A percentile compares a stretch with the other conserved stretches of the same genome.
Conservation (phyloP, 768 basidiomycete species). For the Russula sp. region DNA sequence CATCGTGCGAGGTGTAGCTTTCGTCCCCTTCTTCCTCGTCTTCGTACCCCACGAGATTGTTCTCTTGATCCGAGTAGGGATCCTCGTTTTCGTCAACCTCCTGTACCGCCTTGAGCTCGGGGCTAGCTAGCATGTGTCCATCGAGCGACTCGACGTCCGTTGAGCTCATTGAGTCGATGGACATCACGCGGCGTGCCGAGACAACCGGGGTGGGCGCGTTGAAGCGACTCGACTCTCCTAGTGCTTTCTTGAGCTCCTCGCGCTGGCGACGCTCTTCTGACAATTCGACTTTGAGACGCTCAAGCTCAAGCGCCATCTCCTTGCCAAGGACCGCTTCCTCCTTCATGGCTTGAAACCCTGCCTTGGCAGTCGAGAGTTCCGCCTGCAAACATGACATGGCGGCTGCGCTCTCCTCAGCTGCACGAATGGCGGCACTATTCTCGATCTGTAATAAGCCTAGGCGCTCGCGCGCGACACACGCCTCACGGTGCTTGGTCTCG, state of each 20-base stretch:
- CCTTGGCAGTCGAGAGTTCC: slow-evolving; percentile 29
- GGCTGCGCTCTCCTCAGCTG: slow-evolving; percentile 26
- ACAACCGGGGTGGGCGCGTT: slow-evolving; percentile 40
- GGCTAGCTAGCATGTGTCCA: slow-evolving; percentile 30
- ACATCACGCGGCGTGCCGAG: slow-evolving; percentile 46
- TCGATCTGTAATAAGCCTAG: slow-evolving; percentile 60
- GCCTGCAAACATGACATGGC: slow-evolving; percentile 20
- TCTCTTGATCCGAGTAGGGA: slow-evolving; percentile 42
- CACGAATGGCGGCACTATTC: slow-evolving; percentile 49
- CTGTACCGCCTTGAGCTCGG: slow-evolving; percentile 43
- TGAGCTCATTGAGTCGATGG: slow-evolving; percentile 59
- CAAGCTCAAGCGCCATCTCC: slow-evolving; percentile 21
- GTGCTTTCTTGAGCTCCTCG: slow-evolving; percentile 45
- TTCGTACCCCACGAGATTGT: slow-evolving; percentile 59
- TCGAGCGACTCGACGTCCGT: slow-evolving; percentile 64
- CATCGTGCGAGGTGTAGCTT: slow-evolving; percentile 33
- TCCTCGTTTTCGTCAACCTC: slow-evolving; percentile 43
- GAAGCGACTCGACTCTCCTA: slow-evolving; percentile 38
- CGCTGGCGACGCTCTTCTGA: slow-evolving; percentile 36
- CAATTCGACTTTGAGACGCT: slow-evolving; percentile 28
- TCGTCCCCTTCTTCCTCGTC: slow-evolving; percentile 69
- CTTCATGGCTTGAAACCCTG: slow-evolving; percentile 35
- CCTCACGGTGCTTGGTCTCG: slow-evolving; percentile 74
- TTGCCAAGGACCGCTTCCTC: slow-evolving; percentile 22
- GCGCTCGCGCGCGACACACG: slow-evolving; percentile 76